Evolutionary conservation across 2,329 filamentous ascomycete species (phyloP).

Genomic region (Hypoxylon sp.): DNA sequence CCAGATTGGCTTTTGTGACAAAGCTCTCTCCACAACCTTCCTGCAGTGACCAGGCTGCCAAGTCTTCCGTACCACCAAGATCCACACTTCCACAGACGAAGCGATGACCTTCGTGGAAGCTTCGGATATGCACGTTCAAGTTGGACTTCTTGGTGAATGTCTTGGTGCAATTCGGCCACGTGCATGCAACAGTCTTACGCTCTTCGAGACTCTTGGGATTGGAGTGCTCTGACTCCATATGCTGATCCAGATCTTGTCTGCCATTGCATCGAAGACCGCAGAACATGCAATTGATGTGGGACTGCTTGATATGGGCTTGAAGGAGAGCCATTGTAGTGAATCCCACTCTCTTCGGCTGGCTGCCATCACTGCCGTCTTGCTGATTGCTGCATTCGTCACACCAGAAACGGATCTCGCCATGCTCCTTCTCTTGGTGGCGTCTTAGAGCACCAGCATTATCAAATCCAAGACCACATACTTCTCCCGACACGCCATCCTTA

Average conservation of each 20-base stretch:
- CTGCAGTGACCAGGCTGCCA: conserved; percentile 70
- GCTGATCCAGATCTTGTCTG: conserved; percentile 73
- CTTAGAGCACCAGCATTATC: conserved; percentile 76
- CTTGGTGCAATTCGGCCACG: conserved; percentile 73
- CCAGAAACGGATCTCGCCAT: conserved; percentile 75
- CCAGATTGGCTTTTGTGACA: conserved; percentile 78
- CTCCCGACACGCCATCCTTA: conserved; percentile 35
- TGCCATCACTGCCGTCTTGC: conserved; percentile 50
- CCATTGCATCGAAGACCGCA: conserved; percentile 75
- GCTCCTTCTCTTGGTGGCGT: conserved; percentile 74
- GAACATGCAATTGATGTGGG: conserved; percentile 78
- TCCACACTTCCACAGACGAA: conserved; percentile 82
- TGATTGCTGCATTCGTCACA: conserved; percentile 74
- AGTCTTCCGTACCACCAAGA: conserved; percentile 62
- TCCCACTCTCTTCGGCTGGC: conserved; percentile 52
- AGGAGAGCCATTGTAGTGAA: conserved; percentile 79
- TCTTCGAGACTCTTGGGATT: conserved; percentile 64
- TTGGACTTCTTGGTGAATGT: conserved; percentile 87
- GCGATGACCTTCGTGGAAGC: conserved; percentile 76
- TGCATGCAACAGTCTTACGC: conserved; percentile 72
- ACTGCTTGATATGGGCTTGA: conserved; percentile 74
- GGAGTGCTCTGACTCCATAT: conserved; percentile 81
- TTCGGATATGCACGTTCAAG: conserved; percentile 79
- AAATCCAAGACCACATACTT: conserved; percentile 72
- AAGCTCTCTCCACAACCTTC: conserved; percentile 80